phyloP scores from a whole-genome alignment of 2,329 filamentous ascomycete species.

The Cadophora gregata region DNA sequence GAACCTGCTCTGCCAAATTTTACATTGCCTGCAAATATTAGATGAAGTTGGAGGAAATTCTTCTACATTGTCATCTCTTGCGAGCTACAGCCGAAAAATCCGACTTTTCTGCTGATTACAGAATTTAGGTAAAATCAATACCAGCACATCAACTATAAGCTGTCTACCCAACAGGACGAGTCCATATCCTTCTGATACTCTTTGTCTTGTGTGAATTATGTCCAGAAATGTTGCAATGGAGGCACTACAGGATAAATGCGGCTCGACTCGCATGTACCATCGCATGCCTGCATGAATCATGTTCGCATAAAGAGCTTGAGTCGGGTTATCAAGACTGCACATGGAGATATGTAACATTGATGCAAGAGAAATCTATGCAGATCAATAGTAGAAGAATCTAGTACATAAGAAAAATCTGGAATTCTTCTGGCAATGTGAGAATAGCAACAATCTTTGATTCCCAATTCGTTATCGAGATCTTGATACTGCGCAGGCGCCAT shows the following conservation, averaged over 20 bases:
- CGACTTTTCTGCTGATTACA: too few species aligned
- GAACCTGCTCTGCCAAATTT: too few species aligned
- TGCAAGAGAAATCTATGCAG: too few species aligned
- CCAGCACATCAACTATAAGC: too few species aligned
- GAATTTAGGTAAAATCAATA: too few species aligned
- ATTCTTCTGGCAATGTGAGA: neutral
- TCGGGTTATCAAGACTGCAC: neutral
- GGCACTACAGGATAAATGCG: neutral
- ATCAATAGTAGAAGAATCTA: neutral
- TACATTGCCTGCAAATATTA: too few species aligned
- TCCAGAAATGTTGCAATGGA: neutral
- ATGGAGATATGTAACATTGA: neutral
- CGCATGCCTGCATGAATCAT: neutral
- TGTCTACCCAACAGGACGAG: too few species aligned
- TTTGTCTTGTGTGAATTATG: too few species aligned
- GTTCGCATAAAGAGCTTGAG: neutral
- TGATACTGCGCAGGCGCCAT: conserved; percentile 6
- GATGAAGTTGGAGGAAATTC: too few species aligned
- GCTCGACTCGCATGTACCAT: neutral
- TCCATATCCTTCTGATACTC: too few species aligned
- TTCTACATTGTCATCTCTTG: too few species aligned
- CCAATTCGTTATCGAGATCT: neutral
- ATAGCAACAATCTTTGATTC: neutral
- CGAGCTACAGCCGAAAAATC: too few species aligned
- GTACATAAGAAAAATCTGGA: neutral